phyloP scores from a whole-genome alignment of 2,329 filamentous ascomycete genomes.

The Pseudogymnoascus sp. region DNA sequence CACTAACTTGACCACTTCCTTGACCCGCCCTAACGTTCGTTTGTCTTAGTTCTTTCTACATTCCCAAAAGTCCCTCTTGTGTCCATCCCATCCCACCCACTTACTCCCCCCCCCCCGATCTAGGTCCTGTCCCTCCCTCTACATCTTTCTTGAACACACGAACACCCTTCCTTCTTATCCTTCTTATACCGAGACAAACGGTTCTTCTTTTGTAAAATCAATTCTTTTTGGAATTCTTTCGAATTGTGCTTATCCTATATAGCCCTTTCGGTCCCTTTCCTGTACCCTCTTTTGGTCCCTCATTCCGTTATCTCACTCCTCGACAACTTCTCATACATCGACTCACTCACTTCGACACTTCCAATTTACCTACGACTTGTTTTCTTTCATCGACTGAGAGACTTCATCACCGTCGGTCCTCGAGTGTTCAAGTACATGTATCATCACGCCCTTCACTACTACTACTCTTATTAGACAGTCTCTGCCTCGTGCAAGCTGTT shows the following conservation, averaged over 20 bases:
- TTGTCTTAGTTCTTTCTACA: neutral
- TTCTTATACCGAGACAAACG: slow-evolving; percentile 27
- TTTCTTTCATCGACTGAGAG: slow-evolving; percentile 27
- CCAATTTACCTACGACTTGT: slow-evolving; percentile 26
- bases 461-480: slow-evolving; percentile 27
- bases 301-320: slow-evolving; percentile 20
- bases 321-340: slow-evolving; percentile 24
- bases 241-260: slow-evolving; percentile 25
- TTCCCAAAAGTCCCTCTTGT: neutral
- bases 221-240: slow-evolving; percentile 27
- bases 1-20: neutral
- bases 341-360: slow-evolving; percentile 14
- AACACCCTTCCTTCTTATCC: slow-evolving; percentile 10
- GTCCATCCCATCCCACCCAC: neutral
- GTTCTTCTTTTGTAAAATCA: slow-evolving; percentile 26
- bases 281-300: slow-evolving; percentile 27
- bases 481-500: slow-evolving; percentile 25
- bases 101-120: neutral
- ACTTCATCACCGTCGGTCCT: neutral
- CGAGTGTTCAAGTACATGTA: slow-evolving; percentile 23
- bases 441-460: slow-evolving; percentile 24
- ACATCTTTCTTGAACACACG: slow-evolving; percentile 18
- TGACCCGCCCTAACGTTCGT: slow-evolving; percentile 6
- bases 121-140: slow-evolving; percentile 12
- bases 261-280: slow-evolving; percentile 27